phyloP scores from a whole-genome alignment of 2,329 filamentous ascomycete species.

The Nothomitra cinnamomea region DNA sequence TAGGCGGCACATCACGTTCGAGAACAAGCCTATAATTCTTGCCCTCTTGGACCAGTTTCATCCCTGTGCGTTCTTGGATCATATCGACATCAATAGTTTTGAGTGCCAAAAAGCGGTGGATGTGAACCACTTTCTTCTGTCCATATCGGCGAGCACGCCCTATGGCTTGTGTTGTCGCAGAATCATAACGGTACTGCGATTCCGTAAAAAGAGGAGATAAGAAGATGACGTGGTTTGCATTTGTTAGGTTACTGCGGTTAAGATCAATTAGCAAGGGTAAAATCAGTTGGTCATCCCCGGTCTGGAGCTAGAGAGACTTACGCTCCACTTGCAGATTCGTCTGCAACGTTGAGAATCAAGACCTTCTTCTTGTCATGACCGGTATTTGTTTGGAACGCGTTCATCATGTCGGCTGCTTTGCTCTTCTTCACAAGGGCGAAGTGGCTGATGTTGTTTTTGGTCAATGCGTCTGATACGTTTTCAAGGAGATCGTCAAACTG shows the following conservation, averaged over 20 bases:
- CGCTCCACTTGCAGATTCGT: conserved; percentile 42
- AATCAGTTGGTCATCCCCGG: neutral
- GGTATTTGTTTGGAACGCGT: conserved; percentile 23
- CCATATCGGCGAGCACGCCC: conserved; percentile 41
- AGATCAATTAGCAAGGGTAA: neutral
- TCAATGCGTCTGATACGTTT: conserved; percentile 20
- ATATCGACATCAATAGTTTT: conserved; percentile 29
- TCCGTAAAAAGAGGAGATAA: conserved; percentile 34
- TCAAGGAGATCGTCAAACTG: conserved; percentile 31
- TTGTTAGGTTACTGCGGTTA: conserved; percentile 37
- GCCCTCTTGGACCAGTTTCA: neutral
- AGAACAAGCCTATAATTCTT: neutral
- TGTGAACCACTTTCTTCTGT: conserved; percentile 37
- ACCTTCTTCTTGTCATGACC: conserved; percentile 26
- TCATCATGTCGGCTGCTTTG: conserved; percentile 20
- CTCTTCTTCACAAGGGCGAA: conserved; percentile 21
- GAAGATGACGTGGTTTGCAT: conserved; percentile 49
- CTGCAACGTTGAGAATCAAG: conserved; percentile 38
- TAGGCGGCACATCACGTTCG: neutral
- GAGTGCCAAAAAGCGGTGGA: conserved; percentile 33
- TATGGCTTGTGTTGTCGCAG: conserved; percentile 44
- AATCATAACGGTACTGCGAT: conserved; percentile 36
- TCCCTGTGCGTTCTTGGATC: conserved; percentile 17
- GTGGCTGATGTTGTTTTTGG: conserved; percentile 17
- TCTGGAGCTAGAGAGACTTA: conserved; percentile 23